These are phyloP conservation scores for Fusarium drepaniforme DNA, from an alignment of 2,329 filamentous ascomycete genomes.

Conservation along the genomic window DNA sequence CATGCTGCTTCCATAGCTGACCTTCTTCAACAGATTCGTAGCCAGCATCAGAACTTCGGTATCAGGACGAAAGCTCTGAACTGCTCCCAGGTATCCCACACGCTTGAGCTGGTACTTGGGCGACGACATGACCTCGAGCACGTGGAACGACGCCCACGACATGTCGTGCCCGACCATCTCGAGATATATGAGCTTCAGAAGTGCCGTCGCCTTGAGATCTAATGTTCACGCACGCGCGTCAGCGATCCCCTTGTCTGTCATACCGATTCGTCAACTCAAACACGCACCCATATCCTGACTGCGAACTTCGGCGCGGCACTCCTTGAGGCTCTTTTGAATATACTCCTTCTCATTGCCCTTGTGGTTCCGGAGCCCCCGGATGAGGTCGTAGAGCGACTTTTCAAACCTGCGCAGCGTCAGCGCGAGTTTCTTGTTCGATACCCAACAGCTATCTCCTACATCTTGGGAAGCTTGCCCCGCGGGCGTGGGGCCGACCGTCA, in stretches of 20 bases:
- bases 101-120: constrained; percentile 95
- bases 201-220: constrained; percentile 96
- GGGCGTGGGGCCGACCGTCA: constrained; percentile 42
- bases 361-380: constrained; percentile 93
- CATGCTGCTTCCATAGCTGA: constrained; percentile 44
- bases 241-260: constrained; percentile 8
- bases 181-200: constrained; percentile 95
- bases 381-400: constrained; percentile 99
- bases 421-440: constrained; percentile 7
- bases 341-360: constrained; percentile 96
- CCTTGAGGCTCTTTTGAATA: constrained; percentile 91
- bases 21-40: constrained; percentile 96
- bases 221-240: constrained; percentile 14
- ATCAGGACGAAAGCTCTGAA: constrained; percentile 95
- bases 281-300: constrained; percentile 88
- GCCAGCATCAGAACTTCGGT: constrained; percentile 98
- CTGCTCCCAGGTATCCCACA: constrained; percentile 93
- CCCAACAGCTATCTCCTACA: constrained; percentile 36
- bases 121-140: constrained; percentile 98
- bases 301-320: constrained; percentile 94
- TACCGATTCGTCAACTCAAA: constrained; percentile 27
- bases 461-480: constrained; percentile 46
- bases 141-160: constrained; percentile 99
- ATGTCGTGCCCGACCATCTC: constrained; percentile 99
- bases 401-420: constrained; percentile 82